phyloP scores from a whole-genome alignment of 2,329 filamentous ascomycete species.

The Bisporella sp. region DNA sequence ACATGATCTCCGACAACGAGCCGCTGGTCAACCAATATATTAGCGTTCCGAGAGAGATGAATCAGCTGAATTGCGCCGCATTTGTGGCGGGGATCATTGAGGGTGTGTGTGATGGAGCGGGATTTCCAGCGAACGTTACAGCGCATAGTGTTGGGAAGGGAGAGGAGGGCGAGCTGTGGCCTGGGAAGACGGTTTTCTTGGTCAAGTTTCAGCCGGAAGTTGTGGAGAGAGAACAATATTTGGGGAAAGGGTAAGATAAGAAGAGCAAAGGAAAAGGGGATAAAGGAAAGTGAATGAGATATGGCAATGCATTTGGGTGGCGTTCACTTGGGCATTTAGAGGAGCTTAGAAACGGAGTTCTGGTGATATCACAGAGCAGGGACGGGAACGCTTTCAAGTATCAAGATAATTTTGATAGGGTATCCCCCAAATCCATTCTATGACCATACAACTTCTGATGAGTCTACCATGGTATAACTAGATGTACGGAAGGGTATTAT shows the following conservation, averaged over 20 bases:
- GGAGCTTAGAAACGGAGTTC: background rate
- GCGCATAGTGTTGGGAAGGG: constrained; percentile 68
- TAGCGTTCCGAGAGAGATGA: constrained; percentile 90
- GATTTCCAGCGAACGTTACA: constrained; percentile 81
- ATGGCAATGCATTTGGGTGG: constrained; percentile 14
- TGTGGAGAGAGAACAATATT: constrained; percentile 79
- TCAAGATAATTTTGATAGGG: background rate
- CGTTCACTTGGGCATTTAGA: background rate
- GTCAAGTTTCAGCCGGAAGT: constrained; percentile 90
- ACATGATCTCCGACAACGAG: constrained; percentile 99
- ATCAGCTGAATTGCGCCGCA: constrained; percentile 90
- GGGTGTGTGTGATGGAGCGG: constrained; percentile 89
- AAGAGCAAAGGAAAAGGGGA: background rate
- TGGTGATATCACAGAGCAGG: background rate
- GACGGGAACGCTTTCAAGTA: too few relatives aligned
- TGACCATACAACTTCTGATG: background rate
- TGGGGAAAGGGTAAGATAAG: constrained; percentile 46
- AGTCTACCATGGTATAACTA: background rate
- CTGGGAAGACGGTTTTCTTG: constrained; percentile 90
- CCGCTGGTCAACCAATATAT: constrained; percentile 93
- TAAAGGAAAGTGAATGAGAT: constrained; percentile 9
- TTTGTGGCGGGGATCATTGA: constrained; percentile 94
- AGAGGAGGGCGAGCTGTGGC: constrained; percentile 75
- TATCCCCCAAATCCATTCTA: background rate
- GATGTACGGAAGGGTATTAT: background rate